phyloP scores from a whole-genome alignment of 106 monocot genomes.

The Gastrodia elata region DNA sequence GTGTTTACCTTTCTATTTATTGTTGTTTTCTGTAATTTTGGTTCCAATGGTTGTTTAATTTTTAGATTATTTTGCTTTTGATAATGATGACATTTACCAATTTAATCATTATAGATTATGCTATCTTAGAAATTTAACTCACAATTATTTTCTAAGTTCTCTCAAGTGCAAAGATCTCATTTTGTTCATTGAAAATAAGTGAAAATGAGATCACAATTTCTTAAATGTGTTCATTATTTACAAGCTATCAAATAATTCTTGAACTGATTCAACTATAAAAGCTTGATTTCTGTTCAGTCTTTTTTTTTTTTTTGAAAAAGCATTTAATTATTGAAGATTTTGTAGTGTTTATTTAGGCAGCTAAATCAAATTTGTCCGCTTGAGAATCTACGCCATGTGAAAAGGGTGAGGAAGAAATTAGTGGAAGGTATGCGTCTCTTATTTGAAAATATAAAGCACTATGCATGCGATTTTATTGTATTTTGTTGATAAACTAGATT shows the following conservation, averaged over 20 bases:
- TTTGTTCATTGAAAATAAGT: not conserved
- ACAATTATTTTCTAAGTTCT: not conserved
- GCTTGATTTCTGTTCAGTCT: not conserved
- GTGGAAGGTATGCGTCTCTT: conserved; percentile 26
- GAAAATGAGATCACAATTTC: not conserved
- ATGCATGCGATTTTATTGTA: not conserved
- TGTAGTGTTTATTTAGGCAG: conserved; percentile 17
- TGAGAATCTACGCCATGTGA: conserved; percentile 55
- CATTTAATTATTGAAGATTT: conserved; percentile 1
- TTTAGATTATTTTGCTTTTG: no score
- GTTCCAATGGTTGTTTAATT: not conserved
- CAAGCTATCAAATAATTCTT: not conserved
- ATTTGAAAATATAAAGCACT: not conserved
- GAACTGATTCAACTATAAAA: not conserved
- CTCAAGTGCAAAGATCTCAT: not conserved
- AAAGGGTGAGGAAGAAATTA: conserved; percentile 31
- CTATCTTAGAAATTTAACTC: not conserved
- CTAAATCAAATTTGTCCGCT: conserved; percentile 43
- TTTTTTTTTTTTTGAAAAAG: not conserved
- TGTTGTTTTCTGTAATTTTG: not conserved
- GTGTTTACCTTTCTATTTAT: conserved; percentile 3
- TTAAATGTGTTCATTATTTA: not conserved
- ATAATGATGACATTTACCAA: no score
- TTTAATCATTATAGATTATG: no score
- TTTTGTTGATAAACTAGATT: not conserved